phyloP scores from a whole-genome alignment of 257 asterid species.

The Dorcoceras hygrometricum region DNA sequence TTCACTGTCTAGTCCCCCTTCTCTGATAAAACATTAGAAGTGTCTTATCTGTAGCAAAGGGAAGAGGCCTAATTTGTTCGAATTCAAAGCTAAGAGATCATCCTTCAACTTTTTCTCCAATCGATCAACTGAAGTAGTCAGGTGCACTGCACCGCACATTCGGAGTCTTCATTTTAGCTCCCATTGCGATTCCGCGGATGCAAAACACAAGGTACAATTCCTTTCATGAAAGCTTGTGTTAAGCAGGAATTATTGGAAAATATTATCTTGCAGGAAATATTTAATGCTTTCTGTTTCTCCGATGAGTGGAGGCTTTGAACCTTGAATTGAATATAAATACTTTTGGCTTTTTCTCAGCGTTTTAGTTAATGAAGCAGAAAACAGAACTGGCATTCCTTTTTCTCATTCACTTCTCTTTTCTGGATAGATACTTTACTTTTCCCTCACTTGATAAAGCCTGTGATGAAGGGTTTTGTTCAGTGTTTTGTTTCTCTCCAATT shows the following conservation, averaged over 20 bases:
- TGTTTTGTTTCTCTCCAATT: neutral
- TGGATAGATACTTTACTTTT: neutral
- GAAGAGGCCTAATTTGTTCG: slow-evolving; percentile 25
- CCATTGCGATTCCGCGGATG: slow-evolving; percentile 24
- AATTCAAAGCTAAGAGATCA: slow-evolving; percentile 25
- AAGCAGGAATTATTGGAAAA: neutral
- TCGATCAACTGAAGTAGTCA: slow-evolving; percentile 27
- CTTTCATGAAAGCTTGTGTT: slow-evolving; percentile 7
- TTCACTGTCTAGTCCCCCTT: neutral
- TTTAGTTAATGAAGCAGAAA: neutral
- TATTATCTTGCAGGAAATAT: neutral
- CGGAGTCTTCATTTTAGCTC: slow-evolving; percentile 37
- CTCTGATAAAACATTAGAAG: slow-evolving; percentile 25
- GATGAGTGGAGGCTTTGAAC: neutral
- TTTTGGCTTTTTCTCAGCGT: neutral
- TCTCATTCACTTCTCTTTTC: neutral
- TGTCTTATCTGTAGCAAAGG: slow-evolving; percentile 30
- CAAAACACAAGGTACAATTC: slow-evolving; percentile 43
- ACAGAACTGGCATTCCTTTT: neutral
- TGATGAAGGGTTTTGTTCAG: slow-evolving; percentile 1
- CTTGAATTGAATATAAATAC: slow-evolving; percentile 3
- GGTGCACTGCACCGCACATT: slow-evolving; percentile 23
- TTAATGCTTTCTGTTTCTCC: neutral
- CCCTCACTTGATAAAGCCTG: neutral
- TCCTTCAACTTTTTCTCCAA: slow-evolving; percentile 27